Percentiles rank a stretch among this genome's conserved stretches.
phyloP scores from a whole-genome alignment of 176 grass and related monocot species.

The Calamus simplicifolius region DNA sequence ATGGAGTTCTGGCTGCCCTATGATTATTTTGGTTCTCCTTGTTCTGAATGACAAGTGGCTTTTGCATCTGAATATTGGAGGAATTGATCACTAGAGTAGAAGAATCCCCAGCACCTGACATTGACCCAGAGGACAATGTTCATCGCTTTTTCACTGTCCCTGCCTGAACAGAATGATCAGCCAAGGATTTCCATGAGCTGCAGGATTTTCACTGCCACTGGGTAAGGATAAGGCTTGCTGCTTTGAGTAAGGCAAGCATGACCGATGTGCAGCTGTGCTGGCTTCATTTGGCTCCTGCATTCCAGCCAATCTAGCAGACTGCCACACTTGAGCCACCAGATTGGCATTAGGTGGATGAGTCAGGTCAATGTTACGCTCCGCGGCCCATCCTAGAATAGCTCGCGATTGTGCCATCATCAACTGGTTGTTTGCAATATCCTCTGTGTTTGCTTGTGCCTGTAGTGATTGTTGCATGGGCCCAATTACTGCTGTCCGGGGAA shows the following conservation, averaged over 20 bases:
- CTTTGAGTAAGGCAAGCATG: constrained; percentile 18
- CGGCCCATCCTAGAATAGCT: too few species aligned
- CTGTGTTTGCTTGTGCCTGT: too few species aligned
- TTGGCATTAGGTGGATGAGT: too few species aligned
- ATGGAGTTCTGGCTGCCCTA: constrained; percentile 41
- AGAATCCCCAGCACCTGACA: constrained; percentile 42
- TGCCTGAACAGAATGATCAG: constrained; percentile 25
- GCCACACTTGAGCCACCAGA: too few species aligned
- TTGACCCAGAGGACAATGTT: constrained; percentile 27
- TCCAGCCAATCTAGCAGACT: constrained; percentile 37
- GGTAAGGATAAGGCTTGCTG: constrained; percentile 51
- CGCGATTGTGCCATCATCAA: too few species aligned
- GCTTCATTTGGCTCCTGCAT: constrained; percentile 62
- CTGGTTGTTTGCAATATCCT: too few species aligned
- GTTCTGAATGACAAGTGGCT: constrained; percentile 34
- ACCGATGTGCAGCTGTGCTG: constrained; percentile 39
- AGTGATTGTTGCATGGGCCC: too few species aligned
- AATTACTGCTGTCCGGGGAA: too few species aligned
- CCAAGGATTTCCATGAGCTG: constrained; percentile 27
- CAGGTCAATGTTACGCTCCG: too few species aligned
- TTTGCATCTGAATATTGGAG: constrained; percentile 57
- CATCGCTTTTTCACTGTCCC: constrained; percentile 46
- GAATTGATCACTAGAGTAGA: constrained; percentile 34
- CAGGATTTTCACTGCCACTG: constrained; percentile 46
- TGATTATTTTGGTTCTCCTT: constrained; percentile 50